These are phyloP conservation scores for Penicillium pancosmium DNA, from an alignment of 495 filamentous ascomycete genomes.

Conservation along the genomic window DNA sequence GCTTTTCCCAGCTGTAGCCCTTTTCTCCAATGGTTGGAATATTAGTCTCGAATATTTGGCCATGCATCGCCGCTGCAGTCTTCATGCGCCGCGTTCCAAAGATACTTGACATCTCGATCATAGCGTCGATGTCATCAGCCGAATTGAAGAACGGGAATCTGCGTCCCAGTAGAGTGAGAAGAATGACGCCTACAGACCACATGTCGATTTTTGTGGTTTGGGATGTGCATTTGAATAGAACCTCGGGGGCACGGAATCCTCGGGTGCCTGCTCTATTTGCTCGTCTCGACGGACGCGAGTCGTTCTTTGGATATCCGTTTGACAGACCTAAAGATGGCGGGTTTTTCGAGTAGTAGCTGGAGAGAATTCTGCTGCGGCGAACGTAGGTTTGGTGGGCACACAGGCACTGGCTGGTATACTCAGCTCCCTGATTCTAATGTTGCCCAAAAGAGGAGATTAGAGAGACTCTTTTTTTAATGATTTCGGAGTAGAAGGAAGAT, in stretches of 20 bases:
- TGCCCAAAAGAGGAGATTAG: background rate
- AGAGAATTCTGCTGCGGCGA: slow-evolving; percentile 40
- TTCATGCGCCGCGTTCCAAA: slow-evolving; percentile 88
- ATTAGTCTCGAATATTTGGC: slow-evolving; percentile 83
- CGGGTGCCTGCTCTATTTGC: slow-evolving; percentile 96
- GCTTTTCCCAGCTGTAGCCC: slow-evolving; percentile 87
- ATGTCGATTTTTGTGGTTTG: slow-evolving; percentile 97
- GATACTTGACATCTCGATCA: slow-evolving; percentile 95
- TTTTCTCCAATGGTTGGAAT: slow-evolving; percentile 85
- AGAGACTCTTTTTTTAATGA: too few relatives aligned
- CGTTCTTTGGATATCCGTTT: slow-evolving; percentile 79
- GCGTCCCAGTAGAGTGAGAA: slow-evolving; percentile 84
- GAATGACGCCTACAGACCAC: slow-evolving; percentile 94
- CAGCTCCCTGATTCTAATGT: slow-evolving; percentile 44
- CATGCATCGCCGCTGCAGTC: slow-evolving; percentile 77
- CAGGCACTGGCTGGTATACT: slow-evolving; percentile 34
- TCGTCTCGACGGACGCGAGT: slow-evolving; percentile 81
- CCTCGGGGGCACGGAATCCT: slow-evolving; percentile 94
- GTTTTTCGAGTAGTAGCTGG: slow-evolving; percentile 49
- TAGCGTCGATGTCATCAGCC: slow-evolving; percentile 92
- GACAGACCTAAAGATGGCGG: slow-evolving; percentile 47
- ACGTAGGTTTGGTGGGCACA: slow-evolving; percentile 42
- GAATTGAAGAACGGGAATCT: slow-evolving; percentile 99
- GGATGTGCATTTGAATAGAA: slow-evolving; percentile 94
- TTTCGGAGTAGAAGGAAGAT: too few relatives aligned